A percentile compares a stretch with the other conserved stretches of the same genome.
Conservation (phyloP, 495 filamentous ascomycete genomes). For the Friedmanniomyces simplex region DNA sequence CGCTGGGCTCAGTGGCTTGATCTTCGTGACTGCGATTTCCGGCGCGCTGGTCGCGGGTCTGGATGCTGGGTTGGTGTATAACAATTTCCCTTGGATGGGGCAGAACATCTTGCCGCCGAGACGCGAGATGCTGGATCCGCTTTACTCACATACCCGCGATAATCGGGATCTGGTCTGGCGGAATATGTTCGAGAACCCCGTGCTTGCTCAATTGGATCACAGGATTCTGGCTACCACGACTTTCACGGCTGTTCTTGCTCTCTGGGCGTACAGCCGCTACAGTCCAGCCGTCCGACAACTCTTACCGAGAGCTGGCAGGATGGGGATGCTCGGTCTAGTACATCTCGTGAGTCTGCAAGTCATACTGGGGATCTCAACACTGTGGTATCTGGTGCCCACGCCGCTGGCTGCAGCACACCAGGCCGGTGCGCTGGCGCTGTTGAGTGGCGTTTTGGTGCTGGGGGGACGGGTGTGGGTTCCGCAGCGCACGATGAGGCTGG, state of each 20-base stretch:
- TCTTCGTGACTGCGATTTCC: conserved; percentile 85
- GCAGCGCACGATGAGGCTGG: conserved; percentile 19
- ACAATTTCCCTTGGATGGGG: conserved; percentile 96
- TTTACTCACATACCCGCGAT: conserved; percentile 74
- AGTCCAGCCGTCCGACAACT: conserved; percentile 43
- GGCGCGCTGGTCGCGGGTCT: conserved; percentile 89
- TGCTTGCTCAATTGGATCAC: conserved; percentile 87
- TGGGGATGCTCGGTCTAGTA: conserved; percentile 68
- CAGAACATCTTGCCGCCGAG: conserved; percentile 66
- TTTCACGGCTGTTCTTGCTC: conserved; percentile 64
- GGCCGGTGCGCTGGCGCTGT: conserved; percentile 74
- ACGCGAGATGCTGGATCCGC: conserved; percentile 68
- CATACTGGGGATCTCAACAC: conserved; percentile 72
- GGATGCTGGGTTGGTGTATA: conserved; percentile 94
- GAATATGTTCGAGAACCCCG: conserved; percentile 94
- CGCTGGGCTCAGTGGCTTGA: conserved; percentile 57
- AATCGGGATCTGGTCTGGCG: conserved; percentile 80
- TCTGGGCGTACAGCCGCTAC: conserved; percentile 67
- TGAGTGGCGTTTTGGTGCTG: conserved; percentile 71
- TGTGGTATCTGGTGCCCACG: conserved; percentile 85
- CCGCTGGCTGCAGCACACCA: conserved; percentile 86
- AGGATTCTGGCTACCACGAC: conserved; percentile 84
- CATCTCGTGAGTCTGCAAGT: conserved; percentile 78
- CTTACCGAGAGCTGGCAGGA: conserved; percentile 54
- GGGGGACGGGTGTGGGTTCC: conserved; percentile 54